phyloP scores from a whole-genome alignment of 2,329 filamentous ascomycete species.

The Aspergillus pseudoglaucus region DNA sequence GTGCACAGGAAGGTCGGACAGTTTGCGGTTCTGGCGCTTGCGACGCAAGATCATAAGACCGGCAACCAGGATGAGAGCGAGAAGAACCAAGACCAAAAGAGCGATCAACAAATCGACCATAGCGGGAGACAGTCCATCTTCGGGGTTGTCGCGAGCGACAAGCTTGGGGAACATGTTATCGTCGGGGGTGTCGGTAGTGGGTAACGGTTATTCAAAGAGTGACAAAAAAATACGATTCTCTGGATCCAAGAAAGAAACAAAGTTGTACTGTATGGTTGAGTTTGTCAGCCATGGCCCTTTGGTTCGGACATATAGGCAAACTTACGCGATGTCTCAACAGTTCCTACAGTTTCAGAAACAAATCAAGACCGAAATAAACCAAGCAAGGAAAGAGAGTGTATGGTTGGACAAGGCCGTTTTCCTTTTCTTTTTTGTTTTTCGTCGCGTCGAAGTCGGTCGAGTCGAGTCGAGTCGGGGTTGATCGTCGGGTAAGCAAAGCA shows the following conservation, averaged over 20 bases:
- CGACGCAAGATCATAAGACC: constrained; percentile 68
- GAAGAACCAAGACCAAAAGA: constrained; percentile 69
- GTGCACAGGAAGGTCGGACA: constrained; percentile 59
- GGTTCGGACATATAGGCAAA: not conserved
- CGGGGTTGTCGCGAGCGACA: constrained; percentile 43
- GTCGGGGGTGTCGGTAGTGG: constrained; percentile 5
- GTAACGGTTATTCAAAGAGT: not conserved
- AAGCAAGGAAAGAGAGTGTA: constrained; percentile 13
- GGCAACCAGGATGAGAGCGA: constrained; percentile 62
- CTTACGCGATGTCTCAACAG: constrained; percentile 8
- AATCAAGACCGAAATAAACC: not conserved
- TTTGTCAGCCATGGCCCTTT: too few species aligned
- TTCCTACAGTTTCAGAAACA: not conserved
- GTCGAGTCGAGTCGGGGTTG: constrained; percentile 6
- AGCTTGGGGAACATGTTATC: constrained; percentile 42
- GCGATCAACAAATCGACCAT: constrained; percentile 73
- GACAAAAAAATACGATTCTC: too few species aligned
- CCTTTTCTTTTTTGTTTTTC: too few species aligned
- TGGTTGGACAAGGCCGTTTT: not conserved
- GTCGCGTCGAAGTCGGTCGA: too few species aligned
- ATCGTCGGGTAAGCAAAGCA: constrained; percentile 8
- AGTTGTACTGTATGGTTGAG: constrained; percentile 2
- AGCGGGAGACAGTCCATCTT: constrained; percentile 49
- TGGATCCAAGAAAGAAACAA: constrained; percentile 2
- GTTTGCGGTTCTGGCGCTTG: constrained; percentile 48